phyloP scores from a whole-genome alignment of 2,329 filamentous ascomycete genomes.

The Juglanconis sp. region DNA sequence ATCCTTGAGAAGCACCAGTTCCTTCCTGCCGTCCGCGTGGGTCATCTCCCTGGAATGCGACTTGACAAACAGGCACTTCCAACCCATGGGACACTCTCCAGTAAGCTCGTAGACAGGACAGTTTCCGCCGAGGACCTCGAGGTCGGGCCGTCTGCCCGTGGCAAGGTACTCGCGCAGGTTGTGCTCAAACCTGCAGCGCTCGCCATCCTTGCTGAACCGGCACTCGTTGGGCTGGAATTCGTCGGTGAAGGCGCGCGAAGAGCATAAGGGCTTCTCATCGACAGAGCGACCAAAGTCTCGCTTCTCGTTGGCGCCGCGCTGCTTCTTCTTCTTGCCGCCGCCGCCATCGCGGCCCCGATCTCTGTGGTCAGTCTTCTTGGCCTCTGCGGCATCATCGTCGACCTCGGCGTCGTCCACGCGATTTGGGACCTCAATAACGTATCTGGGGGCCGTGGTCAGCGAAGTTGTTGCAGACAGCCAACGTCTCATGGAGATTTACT shows the following conservation, averaged over 20 bases:
- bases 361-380: conserved; percentile 28
- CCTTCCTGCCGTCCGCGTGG: conserved; percentile 74
- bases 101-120: conserved; percentile 79
- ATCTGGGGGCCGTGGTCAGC: conserved; percentile 31
- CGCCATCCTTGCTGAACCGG: conserved; percentile 74
- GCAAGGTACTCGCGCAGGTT: conserved; percentile 81
- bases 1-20: conserved; percentile 66
- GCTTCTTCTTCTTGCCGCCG: conserved; percentile 41
- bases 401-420: conserved; percentile 26
- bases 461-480: background rate
- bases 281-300: conserved; percentile 77
- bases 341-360: conserved; percentile 25
- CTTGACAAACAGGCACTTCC: conserved; percentile 88
- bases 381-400: conserved; percentile 50
- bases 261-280: conserved; percentile 76
- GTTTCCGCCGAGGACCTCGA: conserved; percentile 70
- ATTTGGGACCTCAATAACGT: conserved; percentile 36
- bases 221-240: conserved; percentile 83
- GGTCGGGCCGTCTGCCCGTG: conserved; percentile 76
- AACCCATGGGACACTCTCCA: conserved; percentile 78
- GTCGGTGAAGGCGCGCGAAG: conserved; percentile 64
- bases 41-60: conserved; percentile 83
- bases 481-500: conserved; percentile 46
- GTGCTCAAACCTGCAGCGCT: conserved; percentile 78
- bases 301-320: conserved; percentile 76